Evolutionary conservation across 179 eudicot genomes (phyloP).

Genomic region (Actinidia polygama): DNA sequence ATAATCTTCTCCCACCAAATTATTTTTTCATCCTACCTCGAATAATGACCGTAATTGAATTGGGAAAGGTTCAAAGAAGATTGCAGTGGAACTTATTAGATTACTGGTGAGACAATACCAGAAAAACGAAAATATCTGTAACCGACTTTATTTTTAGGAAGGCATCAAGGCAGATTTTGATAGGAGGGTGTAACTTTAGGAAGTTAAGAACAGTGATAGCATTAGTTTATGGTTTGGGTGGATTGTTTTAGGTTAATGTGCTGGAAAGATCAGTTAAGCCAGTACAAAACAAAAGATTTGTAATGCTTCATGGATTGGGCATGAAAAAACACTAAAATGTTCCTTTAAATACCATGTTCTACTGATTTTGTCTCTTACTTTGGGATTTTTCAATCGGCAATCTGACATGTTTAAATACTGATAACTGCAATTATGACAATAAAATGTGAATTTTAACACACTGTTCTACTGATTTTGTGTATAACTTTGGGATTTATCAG

Average conservation of each 20-base stretch:
- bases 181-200: not conserved
- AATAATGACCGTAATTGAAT: not conserved
- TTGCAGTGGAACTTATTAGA: not conserved
- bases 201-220: not conserved
- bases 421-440: not conserved
- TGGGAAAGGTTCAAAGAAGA: not conserved
- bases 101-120: not conserved
- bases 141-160: not conserved
- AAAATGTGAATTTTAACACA: too few relatives aligned
- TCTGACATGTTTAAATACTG: not conserved
- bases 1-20: too few relatives aligned
- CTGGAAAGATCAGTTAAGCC: not conserved
- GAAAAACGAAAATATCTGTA: not conserved
- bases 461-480: not conserved
- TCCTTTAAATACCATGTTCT: not conserved
- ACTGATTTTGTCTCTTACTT: not conserved
- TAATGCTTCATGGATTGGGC: not conserved
- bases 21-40: not conserved
- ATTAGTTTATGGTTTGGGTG: not conserved
- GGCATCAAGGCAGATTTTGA: not conserved
- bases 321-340: not conserved
- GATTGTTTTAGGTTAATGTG: not conserved
- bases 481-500: not conserved
- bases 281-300: not conserved
- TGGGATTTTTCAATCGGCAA: not conserved